Evolutionary conservation across 768 basidiomycete genomes (phyloP), one percentile per base, ranked within the genome.

Genomic region (Termitomyces titanicus): DNA sequence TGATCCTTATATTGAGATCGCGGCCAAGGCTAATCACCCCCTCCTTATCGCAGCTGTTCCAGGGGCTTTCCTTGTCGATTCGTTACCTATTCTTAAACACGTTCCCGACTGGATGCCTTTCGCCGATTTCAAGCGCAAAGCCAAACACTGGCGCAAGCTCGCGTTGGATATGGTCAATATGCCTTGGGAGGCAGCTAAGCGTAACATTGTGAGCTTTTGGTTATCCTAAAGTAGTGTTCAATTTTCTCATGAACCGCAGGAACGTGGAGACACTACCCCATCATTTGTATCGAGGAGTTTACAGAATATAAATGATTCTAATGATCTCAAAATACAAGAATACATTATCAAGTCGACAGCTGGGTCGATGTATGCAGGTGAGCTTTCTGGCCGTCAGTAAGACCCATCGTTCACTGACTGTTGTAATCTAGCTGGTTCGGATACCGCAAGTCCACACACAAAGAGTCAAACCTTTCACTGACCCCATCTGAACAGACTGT

Each of bases 51-150:
- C 70, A 10, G 64, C 55, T 4, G 66, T 63, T 37, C 59, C 66
- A 10, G 70, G 67, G 2, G 52, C 69, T 0, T 75, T 64, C 58
- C 61, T 74, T 7, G 71, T 72, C 44, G 72, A 77, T 39, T 51
- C 62, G 0, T 27, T 67, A n/a, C 65, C 65, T 10, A 29, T 64
- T 24, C 56, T 77, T 17, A 68, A 69, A 53, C 61, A 73, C 38
- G 50, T 75, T 1, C 75, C 74, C 3, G 60, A 53, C 5, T 74
- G 70, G 68, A 55, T 74, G 39, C 73, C 75, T 37, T 68, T 71
- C 1, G 67, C 66, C 0, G 69, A 62, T n/a, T 76, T 76, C 63
- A 67, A 73, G 55, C 59, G 55, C 1, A 61, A 64, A 34, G 75
- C 75, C 3, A 61, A 55, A 13, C 57, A 64, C 9, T 70, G 70